Percentiles rank a stretch among this genome's conserved stretches.
phyloP scores from a whole-genome alignment of 169 alveolate genomes.

The Plasmodium knowlesi region DNA sequence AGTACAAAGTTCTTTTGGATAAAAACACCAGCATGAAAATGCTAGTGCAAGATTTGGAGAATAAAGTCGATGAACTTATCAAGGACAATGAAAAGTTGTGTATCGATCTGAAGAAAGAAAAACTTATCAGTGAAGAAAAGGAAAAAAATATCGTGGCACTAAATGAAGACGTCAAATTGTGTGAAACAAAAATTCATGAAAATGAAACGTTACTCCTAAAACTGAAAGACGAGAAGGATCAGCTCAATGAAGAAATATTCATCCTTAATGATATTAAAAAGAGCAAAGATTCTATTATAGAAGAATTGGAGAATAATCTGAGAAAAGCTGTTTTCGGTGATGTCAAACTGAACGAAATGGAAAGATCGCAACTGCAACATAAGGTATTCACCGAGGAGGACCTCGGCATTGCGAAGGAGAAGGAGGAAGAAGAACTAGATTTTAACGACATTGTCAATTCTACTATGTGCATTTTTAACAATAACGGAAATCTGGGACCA shows the following conservation, averaged over 20 bases:
- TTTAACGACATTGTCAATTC: constrained; percentile 25
- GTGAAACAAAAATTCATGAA: constrained; percentile 33
- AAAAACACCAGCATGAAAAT: constrained; percentile 76
- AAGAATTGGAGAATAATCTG: constrained; percentile 68
- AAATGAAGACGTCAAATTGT: constrained; percentile 37
- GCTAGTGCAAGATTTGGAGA: constrained; percentile 70
- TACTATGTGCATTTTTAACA: constrained; percentile 47
- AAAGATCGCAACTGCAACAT: constrained; percentile 33
- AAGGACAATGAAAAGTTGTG: constrained; percentile 74
- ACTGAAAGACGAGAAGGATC: constrained; percentile 68
- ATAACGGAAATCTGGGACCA: background rate
- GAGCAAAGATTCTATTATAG: constrained; percentile 57
- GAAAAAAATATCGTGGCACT: constrained; percentile 35
- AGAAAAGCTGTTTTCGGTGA: constrained; percentile 75
- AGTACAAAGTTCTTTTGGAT: constrained; percentile 69
- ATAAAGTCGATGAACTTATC: constrained; percentile 67
- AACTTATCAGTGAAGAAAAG: constrained; percentile 37
- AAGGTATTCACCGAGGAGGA: constrained; percentile 67
- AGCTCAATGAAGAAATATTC: constrained; percentile 45
- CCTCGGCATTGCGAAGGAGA: constrained; percentile 19
- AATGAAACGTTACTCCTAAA: constrained; percentile 16
- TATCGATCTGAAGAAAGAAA: constrained; percentile 71
- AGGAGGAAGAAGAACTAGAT: constrained; percentile 5
- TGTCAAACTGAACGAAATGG: constrained; percentile 45
- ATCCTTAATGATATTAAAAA: constrained; percentile 52